Evolutionary conservation across 2,329 filamentous ascomycete species (phyloP), one percentile per base, ranked within the genome.

Genomic region (Cytospora chrysosperma): DNA sequence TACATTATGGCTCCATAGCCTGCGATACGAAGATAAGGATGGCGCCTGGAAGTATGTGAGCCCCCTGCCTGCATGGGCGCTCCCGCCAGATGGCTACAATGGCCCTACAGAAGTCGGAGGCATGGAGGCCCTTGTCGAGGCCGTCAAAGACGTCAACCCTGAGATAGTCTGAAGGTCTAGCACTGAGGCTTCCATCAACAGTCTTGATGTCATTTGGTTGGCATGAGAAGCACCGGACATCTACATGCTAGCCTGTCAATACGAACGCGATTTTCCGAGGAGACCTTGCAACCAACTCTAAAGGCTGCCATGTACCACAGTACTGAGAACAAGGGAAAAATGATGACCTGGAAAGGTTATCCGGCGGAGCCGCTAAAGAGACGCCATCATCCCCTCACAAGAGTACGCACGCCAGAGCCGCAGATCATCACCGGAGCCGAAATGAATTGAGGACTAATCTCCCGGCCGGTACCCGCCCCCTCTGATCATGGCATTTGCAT

Each of bases 1-100:
- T 54, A 92, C 91, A 0, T 89, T 99, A 49, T 99, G 94, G 84
- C 82, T 99, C 66, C 95, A 99, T 78, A 96, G 94, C 63, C 86
- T 93, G 65, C 87, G 91, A 53, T 99, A 99, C 74, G 89, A 94
- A 69, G 93, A 94, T 74, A 85, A 88, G 28, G 87, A 88, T 28
- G 94, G 93, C 4, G 82, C 82, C 59, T 99, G 95, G 95, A 87
- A 87, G 59, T 98, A 97, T 75, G 86, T 89, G 72, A 97, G 93
- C 68, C 85, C 87, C 27, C 80, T 97, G 73, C 95, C 95, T 1
- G 79, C 80, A 24, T 99, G 95, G 95, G 94, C 93, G 19, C 75
- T 96, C 61, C 93, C 94, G 8, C 93, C 93, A 0, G 77, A 82
- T 17, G 91, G 90, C 1, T 79, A 84, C 71, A 85, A 85, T 53